Base-by-base conservation (phyloP, 257 asterid genomes). In the Capsicum rhomboideum region DNA sequence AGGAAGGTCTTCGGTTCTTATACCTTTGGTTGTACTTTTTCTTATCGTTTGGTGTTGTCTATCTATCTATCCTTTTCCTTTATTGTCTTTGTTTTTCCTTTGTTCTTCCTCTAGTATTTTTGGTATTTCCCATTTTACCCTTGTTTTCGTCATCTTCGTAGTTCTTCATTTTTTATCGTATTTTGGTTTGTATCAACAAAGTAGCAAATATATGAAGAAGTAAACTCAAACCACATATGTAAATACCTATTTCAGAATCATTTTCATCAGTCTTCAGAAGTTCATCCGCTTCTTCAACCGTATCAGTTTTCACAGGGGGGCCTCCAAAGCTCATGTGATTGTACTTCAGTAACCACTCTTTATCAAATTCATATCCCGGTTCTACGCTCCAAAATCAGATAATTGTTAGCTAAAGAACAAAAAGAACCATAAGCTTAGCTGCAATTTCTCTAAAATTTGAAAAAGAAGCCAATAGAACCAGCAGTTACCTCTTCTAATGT, bases 261-360 rank as follows among this genome's bases (percentile, higher is more conserved):
- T 89, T 92, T 85, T 91, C 93, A 84, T 90, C 88, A 80, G 13
- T 89, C 34, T 50, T 86, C 83, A 85, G 88, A 63, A 94, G 90
- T 83, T 88, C 90, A 86, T 93, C 90, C 21, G 98, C 97, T 90
- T 96, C 98, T 87, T 92, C 98, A 82, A 55, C 10, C 0, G 98
- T 90, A 55, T 89, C 89, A 4, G 90, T 69, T 69, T 92, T 88
- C 52, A 96, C 90, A 6, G 99, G 99, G 16, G 98, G 98, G 17
- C 97, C 99, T 87, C 98, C 99, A 88, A 94, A 95, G 85, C 93
- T 93, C 99, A 94, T 96, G 89, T 92, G 98, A 83, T 96, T 92
- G 78, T 96, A 96, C 74, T 90, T 91, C 90, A 86, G 40, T 86
- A 94, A 77, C 10, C 83, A 85, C 55, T 82, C 90, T 78, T 86